Evolutionary conservation across 768 basidiomycete species (phyloP).

Genomic region (Xerocomellus amylosporus): DNA sequence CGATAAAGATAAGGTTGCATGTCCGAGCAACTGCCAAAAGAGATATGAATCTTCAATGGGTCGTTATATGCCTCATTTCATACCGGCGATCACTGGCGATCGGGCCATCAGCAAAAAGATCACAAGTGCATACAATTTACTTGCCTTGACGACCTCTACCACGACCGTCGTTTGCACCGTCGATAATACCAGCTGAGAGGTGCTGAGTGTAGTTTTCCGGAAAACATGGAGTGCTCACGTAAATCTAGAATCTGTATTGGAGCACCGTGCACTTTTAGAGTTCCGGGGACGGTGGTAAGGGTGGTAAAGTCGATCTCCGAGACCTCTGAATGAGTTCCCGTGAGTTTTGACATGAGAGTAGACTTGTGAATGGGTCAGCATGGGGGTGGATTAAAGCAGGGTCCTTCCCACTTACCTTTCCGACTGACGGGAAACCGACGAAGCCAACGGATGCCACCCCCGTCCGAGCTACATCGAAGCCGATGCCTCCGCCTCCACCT

Average conservation of each 20-base stretch:
- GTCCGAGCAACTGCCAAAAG: slow-evolving; percentile 79
- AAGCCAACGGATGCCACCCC: slow-evolving; percentile 97
- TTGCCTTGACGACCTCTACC: slow-evolving; percentile 92
- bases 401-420: slow-evolving; percentile 56
- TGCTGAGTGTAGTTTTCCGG: slow-evolving; percentile 11
- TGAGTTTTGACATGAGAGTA: slow-evolving; percentile 92
- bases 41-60: slow-evolving; percentile 1
- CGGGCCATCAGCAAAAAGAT: slow-evolving; percentile 15
- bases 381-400: slow-evolving; percentile 1
- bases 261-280: slow-evolving; percentile 91
- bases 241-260: slow-evolving; percentile 94
- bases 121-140: slow-evolving; percentile 28
- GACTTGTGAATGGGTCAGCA: slow-evolving; percentile 48
- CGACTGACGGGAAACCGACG: slow-evolving; percentile 89
- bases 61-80: slow-evolving; percentile 17
- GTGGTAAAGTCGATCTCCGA: slow-evolving; percentile 98
- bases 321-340: slow-evolving; percentile 94
- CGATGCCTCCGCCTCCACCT: slow-evolving; percentile 85
- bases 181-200: slow-evolving; percentile 86
- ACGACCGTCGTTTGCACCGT: slow-evolving; percentile 94
- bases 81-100: slow-evolving; percentile 71
- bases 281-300: slow-evolving; percentile 93
- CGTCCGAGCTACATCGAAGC: slow-evolving; percentile 98
- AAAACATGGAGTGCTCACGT: slow-evolving; percentile 49
- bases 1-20: slow-evolving; percentile 97